phyloP scores from a whole-genome alignment of 2,329 filamentous ascomycete species.

The Aspergillus versicolor region DNA sequence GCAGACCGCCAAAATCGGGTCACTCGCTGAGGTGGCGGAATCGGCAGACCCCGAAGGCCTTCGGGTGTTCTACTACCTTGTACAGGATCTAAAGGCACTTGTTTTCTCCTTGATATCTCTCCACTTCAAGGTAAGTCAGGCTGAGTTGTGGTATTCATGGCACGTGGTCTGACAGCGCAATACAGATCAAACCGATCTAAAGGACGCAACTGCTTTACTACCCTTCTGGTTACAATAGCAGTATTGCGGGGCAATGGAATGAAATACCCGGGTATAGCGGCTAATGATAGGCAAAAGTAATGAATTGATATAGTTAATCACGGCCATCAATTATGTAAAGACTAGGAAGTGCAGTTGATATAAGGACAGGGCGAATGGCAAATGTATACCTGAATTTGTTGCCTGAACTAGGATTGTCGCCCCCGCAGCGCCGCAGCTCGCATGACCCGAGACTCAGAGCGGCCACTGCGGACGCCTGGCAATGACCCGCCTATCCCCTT shows the following conservation, averaged over 20 bases:
- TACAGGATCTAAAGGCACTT: slow-evolving; percentile 93
- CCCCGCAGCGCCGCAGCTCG: slow-evolving; percentile 41
- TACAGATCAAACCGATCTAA: slow-evolving; percentile 55
- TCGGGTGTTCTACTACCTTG: slow-evolving; percentile 96
- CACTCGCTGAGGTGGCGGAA: slow-evolving; percentile 92
- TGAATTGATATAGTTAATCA: neutral
- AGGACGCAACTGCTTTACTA: neutral
- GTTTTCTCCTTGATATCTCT: slow-evolving; percentile 95
- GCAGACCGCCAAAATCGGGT: slow-evolving; percentile 97
- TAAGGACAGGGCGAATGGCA: neutral
- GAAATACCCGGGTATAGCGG: neutral
- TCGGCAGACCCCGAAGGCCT: slow-evolving; percentile 94
- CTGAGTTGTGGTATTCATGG: slow-evolving; percentile 3
- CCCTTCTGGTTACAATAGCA: neutral
- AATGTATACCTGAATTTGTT: neutral
- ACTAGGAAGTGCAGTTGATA: neutral
- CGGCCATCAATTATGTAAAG: neutral
- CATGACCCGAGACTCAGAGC: slow-evolving; percentile 28
- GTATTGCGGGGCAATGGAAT: neutral
- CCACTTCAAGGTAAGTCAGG: slow-evolving; percentile 77
- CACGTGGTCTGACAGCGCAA: neutral
- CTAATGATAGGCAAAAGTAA: neutral
- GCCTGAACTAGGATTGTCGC: slow-evolving; percentile 18
- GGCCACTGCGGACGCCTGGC: neutral
- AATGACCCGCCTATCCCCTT: slow-evolving; percentile 22